Evolutionary conservation across 225 moss, liverwort and hornwort genomes (phyloP).

Genomic region (Ulota crispa): DNA sequence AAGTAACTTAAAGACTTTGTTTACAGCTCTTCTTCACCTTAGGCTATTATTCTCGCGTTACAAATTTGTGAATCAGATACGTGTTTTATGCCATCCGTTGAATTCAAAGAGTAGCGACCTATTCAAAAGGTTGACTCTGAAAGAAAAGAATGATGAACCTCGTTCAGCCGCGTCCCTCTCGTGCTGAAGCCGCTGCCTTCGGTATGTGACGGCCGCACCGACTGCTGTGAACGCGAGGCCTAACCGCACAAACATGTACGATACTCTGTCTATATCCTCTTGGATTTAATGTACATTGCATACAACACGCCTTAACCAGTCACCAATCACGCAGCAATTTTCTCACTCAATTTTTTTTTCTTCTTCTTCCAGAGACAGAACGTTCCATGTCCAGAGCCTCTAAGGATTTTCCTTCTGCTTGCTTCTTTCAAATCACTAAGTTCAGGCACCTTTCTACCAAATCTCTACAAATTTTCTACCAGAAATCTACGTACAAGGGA

Average conservation of each 20-base stretch:
- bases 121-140: background rate
- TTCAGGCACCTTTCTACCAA: background rate
- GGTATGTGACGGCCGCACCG: slow-evolving; percentile 34
- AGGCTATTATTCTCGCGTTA: background rate
- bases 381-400: background rate
- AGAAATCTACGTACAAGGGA: background rate
- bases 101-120: background rate
- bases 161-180: slow-evolving; percentile 3
- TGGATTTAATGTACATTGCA: slow-evolving; percentile 20
- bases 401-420: background rate
- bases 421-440: background rate
- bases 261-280: slow-evolving; percentile 21
- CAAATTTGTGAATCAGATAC: background rate
- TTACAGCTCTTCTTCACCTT: background rate
- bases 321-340: slow-evolving; percentile 8
- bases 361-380: background rate
- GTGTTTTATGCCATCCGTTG: background rate
- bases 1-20: background rate
- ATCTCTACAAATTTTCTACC: background rate
- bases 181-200: slow-evolving; percentile 28
- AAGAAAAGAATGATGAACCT: slow-evolving; percentile 24
- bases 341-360: background rate
- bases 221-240: slow-evolving; percentile 85
- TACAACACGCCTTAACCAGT: background rate
- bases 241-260: slow-evolving; percentile 75